phyloP scores from a whole-genome alignment of 2,329 filamentous ascomycete genomes.

The Chaetomiaceae sp. region DNA sequence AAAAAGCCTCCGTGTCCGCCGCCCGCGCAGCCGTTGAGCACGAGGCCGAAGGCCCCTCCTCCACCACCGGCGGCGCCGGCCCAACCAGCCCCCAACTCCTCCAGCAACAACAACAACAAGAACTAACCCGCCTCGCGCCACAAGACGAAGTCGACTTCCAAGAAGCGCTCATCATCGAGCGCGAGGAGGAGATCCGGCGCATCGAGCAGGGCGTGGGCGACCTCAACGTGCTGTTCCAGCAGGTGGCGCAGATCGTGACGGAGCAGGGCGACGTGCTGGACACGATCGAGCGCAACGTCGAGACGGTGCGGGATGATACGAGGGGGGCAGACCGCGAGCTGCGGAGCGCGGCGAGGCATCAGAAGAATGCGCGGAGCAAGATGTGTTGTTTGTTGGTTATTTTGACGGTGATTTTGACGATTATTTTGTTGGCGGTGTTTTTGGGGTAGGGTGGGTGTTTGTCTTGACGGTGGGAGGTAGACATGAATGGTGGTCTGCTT shows the following conservation, averaged over 20 bases:
- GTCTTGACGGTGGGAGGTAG: no score
- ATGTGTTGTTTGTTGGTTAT: slow-evolving; percentile 89
- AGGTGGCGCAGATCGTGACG: slow-evolving; percentile 94
- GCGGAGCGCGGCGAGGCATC: slow-evolving; percentile 80
- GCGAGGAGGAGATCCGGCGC: slow-evolving; percentile 93
- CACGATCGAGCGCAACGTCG: slow-evolving; percentile 83
- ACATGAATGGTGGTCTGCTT: background rate
- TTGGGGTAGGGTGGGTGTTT: slow-evolving; percentile 52
- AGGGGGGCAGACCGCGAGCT: slow-evolving; percentile 82
- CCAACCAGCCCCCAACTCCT: slow-evolving; percentile 31
- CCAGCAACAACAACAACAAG: slow-evolving; percentile 67
- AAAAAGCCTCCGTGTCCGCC: slow-evolving; percentile 78
- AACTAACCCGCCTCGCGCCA: slow-evolving; percentile 74
- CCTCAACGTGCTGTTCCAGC: slow-evolving; percentile 91
- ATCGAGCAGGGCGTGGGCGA: slow-evolving; percentile 96
- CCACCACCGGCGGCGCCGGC: slow-evolving; percentile 11
- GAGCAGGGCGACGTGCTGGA: slow-evolving; percentile 89
- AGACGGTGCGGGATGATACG: slow-evolving; percentile 76
- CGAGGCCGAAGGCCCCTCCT: slow-evolving; percentile 32
- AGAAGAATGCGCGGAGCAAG: slow-evolving; percentile 93
- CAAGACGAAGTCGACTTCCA: slow-evolving; percentile 98
- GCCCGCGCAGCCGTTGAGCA: slow-evolving; percentile 75
- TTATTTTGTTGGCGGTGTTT: slow-evolving; percentile 82
- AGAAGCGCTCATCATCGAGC: slow-evolving; percentile 90
- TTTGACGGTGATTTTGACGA: slow-evolving; percentile 79